Evolutionary conservation across 768 basidiomycete species (phyloP), one percentile per base, ranked within the genome.

Genomic region (Podaxis sp.): DNA sequence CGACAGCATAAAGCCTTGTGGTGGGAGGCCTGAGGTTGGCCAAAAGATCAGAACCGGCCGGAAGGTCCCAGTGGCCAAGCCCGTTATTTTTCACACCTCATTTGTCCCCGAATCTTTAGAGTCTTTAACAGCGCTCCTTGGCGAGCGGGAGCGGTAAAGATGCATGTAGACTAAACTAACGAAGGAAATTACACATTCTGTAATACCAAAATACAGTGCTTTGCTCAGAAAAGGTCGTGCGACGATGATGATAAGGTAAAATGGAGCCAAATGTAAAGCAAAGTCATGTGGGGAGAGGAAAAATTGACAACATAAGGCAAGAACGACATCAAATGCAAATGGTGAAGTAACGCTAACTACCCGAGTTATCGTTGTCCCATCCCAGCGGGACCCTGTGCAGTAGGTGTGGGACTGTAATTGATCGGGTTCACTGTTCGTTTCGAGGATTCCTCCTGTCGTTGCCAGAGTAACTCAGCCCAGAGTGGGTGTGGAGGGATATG

Each of bases 401-500:
- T 43, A 24, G 46, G 27, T 33, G n/a, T 24, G 12, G 43, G n/a
- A 27, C 43, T 33, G 33, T 33, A 33, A 33, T 9, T 33, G 33
- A 9, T 33, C 33, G 33, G 33, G 8, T 33, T 49, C n/a, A 4
- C 43, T 38, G 54, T 47, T 33, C 73, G 74, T 62, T 79, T 79
- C 27, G 72, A 59, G 24, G 77, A 66, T 56, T 85, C 84, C 59
- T 84, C 82, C 67, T 93, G 91, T 52, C 87, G 83, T 72, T 94
- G 90, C 91, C 92, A 93, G 43, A 94, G 73, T 41, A 96, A 78
- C 76, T 96, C 95, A 2, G 90, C 95, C 95, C 95, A 97, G 12
- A 97, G 77, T 2, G 93, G 93, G 72, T 96, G 93, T 2, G 92
- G 90, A 8, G 95, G 95, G 67, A 97, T 94, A 62, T 87, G 89